phyloP scores from a whole-genome alignment of 345 rosid genomes.

The Anacardium occidentale region DNA sequence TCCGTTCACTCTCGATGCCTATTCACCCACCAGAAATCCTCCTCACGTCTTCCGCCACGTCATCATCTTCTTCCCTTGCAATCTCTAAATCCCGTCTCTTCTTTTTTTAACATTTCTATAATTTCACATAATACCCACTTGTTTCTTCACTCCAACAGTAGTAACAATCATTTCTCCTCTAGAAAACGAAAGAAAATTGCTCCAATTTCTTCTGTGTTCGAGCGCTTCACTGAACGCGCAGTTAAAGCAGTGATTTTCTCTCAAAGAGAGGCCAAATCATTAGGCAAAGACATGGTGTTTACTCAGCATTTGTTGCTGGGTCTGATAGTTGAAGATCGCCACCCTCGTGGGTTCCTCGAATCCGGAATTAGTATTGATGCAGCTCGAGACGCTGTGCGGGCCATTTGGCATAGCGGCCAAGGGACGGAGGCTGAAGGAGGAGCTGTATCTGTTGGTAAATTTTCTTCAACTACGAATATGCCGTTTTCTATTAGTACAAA shows the following conservation, averaged over 20 bases:
- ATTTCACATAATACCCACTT: conserved; percentile 35
- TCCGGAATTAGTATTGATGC: conserved; percentile 62
- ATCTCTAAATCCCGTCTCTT: conserved; percentile 38
- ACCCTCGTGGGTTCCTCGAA: conserved; percentile 79
- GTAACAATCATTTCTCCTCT: conserved; percentile 1
- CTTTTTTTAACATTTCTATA: conserved; percentile 49
- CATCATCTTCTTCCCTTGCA: conserved; percentile 21
- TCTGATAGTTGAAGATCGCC: conserved; percentile 72
- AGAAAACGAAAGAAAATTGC: conserved; percentile 40
- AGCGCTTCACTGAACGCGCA: conserved; percentile 84
- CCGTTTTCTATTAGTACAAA: conserved; percentile 78
- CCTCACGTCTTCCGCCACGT: conserved; percentile 22
- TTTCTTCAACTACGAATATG: conserved; percentile 49
- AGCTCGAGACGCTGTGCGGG: conserved; percentile 70
- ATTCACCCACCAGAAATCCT: conserved; percentile 9
- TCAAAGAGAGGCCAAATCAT: conserved; percentile 70
- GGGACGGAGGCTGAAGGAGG: conserved; percentile 22
- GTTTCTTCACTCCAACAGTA: conserved; percentile 14
- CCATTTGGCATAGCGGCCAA: conserved; percentile 51
- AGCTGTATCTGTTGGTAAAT: conserved; percentile 21
- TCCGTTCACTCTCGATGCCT: conserved; percentile 49
- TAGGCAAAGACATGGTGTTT: conserved; percentile 83
- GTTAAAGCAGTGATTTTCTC: conserved; percentile 77
- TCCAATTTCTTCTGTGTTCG: conserved; percentile 71
- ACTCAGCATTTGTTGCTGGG: conserved; percentile 83